Percentiles rank a stretch among this genome's conserved stretches.
Conservation (phyloP, 805 yeast genomes). For the Yarrowia sp. region DNA sequence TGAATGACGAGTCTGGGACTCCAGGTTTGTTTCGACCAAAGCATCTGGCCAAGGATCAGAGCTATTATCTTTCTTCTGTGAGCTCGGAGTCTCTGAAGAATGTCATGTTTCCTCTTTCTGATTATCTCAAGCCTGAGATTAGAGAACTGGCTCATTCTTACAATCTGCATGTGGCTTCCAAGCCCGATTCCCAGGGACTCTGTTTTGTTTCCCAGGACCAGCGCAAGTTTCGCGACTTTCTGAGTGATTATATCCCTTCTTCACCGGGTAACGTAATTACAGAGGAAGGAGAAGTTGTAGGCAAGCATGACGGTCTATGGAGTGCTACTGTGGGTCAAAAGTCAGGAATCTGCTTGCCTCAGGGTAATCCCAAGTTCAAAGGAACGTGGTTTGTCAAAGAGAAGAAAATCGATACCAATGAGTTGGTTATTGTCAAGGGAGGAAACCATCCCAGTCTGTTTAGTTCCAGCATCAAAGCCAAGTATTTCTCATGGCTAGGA, state of each 20-base stretch:
- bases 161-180: conserved; percentile 60
- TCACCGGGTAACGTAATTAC: conserved; percentile 80
- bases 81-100: conserved; percentile 46
- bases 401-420: conserved; percentile 62
- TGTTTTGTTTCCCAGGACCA: conserved; percentile 80
- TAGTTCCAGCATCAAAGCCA: conserved; percentile 45
- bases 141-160: conserved; percentile 60
- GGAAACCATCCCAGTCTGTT: conserved; percentile 56
- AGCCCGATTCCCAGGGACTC: conserved; percentile 91
- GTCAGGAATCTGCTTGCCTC: conserved; percentile 80
- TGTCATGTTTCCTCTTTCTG: conserved; percentile 78
- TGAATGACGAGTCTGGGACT: conserved; percentile 36
- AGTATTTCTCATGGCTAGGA: conserved; percentile 53
- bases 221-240: conserved; percentile 62
- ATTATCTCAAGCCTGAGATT: conserved; percentile 69
- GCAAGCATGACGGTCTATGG: conserved; percentile 86
- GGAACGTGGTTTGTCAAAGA: conserved; percentile 89
- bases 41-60: conserved; percentile 75
- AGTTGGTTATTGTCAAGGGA: conserved; percentile 76
- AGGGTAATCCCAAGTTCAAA: conserved; percentile 67
- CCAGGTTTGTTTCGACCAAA: conserved; percentile 56
- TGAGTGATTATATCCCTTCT: conserved; percentile 69
- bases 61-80: conserved; percentile 80
- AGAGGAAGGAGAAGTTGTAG: conserved; percentile 71
- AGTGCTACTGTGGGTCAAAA: conserved; percentile 92